Conservation (phyloP, 164 flowering plant species). For the Platanus orientalis region DNA sequence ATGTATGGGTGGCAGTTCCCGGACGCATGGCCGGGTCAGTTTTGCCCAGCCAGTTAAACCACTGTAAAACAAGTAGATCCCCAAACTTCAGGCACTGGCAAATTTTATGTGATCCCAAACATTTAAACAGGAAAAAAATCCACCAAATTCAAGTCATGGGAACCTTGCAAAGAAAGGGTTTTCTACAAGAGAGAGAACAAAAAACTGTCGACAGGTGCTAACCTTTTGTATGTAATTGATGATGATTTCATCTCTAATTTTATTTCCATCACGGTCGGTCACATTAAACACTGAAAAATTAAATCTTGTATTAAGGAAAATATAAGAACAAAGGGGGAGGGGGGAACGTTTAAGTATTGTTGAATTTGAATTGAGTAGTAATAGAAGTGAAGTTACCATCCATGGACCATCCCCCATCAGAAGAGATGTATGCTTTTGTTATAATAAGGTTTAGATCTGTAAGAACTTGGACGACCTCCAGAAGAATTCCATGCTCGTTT, state of each 20-base stretch:
- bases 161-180: too few species aligned
- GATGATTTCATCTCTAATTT: constrained; percentile 34
- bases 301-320: neutral
- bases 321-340: neutral
- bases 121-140: too few species aligned
- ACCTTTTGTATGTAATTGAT: constrained; percentile 36
- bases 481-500: constrained; percentile 76
- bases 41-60: too few species aligned
- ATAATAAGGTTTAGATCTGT: constrained; percentile 76
- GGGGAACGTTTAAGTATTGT: neutral
- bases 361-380: neutral
- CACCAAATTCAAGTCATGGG: too few species aligned
- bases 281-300: constrained; percentile 57
- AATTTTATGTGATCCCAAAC: too few species aligned
- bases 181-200: neutral
- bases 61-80: too few species aligned
- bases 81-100: too few species aligned
- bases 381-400: constrained; percentile 54
- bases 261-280: constrained; percentile 51
- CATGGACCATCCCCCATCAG: constrained; percentile 97
- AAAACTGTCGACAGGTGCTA: neutral
- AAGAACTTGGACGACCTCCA: constrained; percentile 83
- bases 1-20: too few species aligned
- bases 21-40: too few species aligned
- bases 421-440: constrained; percentile 78